Conservation (phyloP, 169 alveolate species). For the Plasmodium malariae region DNA sequence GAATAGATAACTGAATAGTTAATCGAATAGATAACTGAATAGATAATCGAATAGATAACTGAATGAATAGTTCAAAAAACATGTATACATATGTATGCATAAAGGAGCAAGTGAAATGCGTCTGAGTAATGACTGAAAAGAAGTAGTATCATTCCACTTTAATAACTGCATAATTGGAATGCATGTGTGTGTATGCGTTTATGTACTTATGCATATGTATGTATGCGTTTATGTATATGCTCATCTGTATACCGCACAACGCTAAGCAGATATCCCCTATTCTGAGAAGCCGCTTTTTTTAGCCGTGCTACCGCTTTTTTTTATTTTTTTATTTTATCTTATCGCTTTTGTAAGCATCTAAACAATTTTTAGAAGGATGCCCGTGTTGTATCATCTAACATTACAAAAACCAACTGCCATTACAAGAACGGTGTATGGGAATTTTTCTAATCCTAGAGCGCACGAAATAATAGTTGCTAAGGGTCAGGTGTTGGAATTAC, state of each 20-base stretch:
- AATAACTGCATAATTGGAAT: too few species aligned
- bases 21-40: too few species aligned
- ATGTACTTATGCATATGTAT: not conserved
- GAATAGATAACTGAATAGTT: too few species aligned
- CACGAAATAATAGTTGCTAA: constrained; percentile 97
- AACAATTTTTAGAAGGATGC: constrained; percentile 83
- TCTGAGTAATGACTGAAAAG: not conserved
- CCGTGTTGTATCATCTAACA: constrained; percentile 96
- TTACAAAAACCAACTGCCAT: constrained; percentile 97
- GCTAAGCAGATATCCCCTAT: too few species aligned
- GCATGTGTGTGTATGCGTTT: not conserved
- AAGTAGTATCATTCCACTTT: not conserved
- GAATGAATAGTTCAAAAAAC: too few species aligned
- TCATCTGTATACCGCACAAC: too few species aligned
- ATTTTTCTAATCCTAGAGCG: constrained; percentile 97
- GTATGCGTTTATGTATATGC: not conserved
- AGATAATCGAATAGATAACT: too few species aligned
- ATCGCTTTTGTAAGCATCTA: too few species aligned
- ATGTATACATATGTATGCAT: too few species aligned
- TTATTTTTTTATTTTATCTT: too few species aligned
- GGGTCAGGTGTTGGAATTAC: constrained; percentile 95
- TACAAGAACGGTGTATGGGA: constrained; percentile 97
- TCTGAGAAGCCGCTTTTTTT: too few species aligned
- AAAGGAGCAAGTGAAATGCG: not conserved
- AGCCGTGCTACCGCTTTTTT: too few species aligned